Conservation (phyloP, 208 protist genomes). For the Trypanosoma theileri region DNA sequence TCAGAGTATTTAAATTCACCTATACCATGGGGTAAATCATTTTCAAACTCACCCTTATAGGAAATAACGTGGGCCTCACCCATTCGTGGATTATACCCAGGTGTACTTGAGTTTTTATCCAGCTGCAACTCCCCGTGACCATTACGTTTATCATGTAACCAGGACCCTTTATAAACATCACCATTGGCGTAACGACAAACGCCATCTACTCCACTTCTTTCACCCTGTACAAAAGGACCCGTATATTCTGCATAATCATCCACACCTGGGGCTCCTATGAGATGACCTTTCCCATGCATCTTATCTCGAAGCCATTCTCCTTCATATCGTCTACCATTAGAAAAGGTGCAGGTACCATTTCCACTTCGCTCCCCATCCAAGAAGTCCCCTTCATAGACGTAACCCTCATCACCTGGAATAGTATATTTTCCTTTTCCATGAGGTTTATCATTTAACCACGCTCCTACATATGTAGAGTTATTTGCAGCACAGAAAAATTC, state of each 20-base stretch:
- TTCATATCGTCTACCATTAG: conserved; percentile 70
- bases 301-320: conserved; percentile 82
- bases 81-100: conserved; percentile 7
- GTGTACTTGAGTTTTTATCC: conserved; percentile 1
- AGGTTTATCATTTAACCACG: conserved; percentile 49
- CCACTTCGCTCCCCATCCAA: conserved; percentile 62
- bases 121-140: conserved; percentile 65
- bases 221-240: conserved; percentile 56
- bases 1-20: conserved; percentile 68
- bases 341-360: conserved; percentile 66
- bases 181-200: conserved; percentile 70
- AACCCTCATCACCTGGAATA: conserved; percentile 50
- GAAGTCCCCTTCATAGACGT: conserved; percentile 66
- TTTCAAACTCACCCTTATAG: conserved; percentile 64
- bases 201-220: conserved; percentile 61
- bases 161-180: conserved; percentile 71
- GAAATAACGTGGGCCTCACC: conserved; percentile 11
- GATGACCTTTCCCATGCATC: conserved; percentile 75
- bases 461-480: conserved; percentile 57
- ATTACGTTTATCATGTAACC: conserved; percentile 59
- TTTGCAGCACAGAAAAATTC: conserved; percentile 64
- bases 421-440: conserved; percentile 65
- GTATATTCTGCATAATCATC: conserved; percentile 74
- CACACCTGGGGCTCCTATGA: conserved; percentile 40
- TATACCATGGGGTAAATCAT: conserved; percentile 34